A percentile compares a stretch with the other conserved stretches of the same genome.
phyloP scores from a whole-genome alignment of 148 eudicot species.

The Bassia scoparia region DNA sequence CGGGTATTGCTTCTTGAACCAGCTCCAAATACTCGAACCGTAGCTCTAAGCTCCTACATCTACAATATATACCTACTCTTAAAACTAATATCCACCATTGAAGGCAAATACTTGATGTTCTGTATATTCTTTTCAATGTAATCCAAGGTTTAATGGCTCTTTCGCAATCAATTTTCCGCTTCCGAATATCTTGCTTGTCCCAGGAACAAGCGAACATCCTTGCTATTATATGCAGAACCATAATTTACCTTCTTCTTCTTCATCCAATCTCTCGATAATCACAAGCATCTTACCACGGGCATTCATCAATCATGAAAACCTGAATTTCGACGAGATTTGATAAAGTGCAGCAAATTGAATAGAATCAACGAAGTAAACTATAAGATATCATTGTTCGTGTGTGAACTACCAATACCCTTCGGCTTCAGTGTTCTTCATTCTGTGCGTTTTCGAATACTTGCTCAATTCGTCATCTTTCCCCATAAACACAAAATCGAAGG shows the following conservation, averaged over 20 bases:
- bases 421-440: conserved; percentile 55
- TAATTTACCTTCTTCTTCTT: conserved; percentile 33
- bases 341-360: conserved; percentile 69
- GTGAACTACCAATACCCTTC: conserved; percentile 82
- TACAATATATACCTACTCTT: conserved; percentile 67
- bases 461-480: conserved; percentile 31
- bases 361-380: conserved; percentile 81
- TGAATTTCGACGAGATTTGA: conserved; percentile 47
- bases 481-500: conserved; percentile 59
- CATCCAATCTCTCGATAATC: conserved; percentile 63
- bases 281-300: conserved; percentile 6
- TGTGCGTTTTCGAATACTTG: conserved; percentile 40
- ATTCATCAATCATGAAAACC: conserved; percentile 28
- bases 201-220: conserved; percentile 63
- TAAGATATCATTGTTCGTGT: conserved; percentile 63
- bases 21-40: conserved; percentile 93
- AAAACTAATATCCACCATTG: conserved; percentile 78
- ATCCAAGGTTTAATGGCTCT: conserved; percentile 94
- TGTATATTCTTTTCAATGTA: conserved; percentile 66
- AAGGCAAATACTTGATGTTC: conserved; percentile 68
- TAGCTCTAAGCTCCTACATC: conserved; percentile 96
- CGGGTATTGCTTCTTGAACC: conserved; percentile 93
- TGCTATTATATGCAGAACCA: conserved; percentile 23
- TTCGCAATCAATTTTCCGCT: conserved; percentile 66
- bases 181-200: conserved; percentile 51